phyloP scores from a whole-genome alignment of 2,329 filamentous ascomycete genomes.

The Colletotrichum sojae region DNA sequence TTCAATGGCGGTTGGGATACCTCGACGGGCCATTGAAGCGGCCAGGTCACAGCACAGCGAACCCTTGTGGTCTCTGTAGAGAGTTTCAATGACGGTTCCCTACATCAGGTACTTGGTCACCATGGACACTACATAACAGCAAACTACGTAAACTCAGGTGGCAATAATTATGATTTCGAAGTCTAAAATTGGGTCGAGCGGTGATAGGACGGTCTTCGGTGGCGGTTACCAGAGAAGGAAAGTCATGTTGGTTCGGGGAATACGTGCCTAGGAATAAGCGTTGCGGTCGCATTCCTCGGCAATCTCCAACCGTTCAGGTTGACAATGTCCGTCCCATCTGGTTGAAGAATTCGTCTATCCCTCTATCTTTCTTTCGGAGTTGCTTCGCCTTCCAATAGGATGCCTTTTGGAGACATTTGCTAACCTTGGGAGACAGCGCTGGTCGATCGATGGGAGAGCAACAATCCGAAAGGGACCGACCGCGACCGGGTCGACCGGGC shows the following conservation, averaged over 20 bases:
- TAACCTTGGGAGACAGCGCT: background rate
- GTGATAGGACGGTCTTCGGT: constrained; percentile 14
- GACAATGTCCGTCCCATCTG: constrained; percentile 5
- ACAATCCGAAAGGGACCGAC: background rate
- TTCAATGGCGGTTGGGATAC: too few relatives aligned
- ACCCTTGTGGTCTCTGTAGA: background rate
- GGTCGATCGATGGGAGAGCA: background rate
- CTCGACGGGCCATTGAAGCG: background rate
- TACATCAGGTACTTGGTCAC: too few relatives aligned
- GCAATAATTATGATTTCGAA: background rate
- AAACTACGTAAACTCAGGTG: constrained; percentile 3
- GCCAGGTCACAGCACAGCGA: background rate
- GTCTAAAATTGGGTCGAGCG: background rate
- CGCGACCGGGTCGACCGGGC: too few relatives aligned
- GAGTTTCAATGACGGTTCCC: background rate
- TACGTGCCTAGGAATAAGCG: background rate
- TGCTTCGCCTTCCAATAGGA: background rate
- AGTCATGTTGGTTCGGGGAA: background rate
- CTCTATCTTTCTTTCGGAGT: background rate
- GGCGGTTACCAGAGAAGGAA: constrained; percentile 17
- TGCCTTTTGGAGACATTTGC: background rate
- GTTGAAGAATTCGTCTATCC: constrained; percentile 1
- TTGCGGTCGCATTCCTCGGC: constrained; percentile 14
- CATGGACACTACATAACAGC: too few relatives aligned
- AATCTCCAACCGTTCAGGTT: constrained; percentile 24